phyloP scores from a whole-genome alignment of 2,329 filamentous ascomycete species.

The Simplicillium aogashimaense region DNA sequence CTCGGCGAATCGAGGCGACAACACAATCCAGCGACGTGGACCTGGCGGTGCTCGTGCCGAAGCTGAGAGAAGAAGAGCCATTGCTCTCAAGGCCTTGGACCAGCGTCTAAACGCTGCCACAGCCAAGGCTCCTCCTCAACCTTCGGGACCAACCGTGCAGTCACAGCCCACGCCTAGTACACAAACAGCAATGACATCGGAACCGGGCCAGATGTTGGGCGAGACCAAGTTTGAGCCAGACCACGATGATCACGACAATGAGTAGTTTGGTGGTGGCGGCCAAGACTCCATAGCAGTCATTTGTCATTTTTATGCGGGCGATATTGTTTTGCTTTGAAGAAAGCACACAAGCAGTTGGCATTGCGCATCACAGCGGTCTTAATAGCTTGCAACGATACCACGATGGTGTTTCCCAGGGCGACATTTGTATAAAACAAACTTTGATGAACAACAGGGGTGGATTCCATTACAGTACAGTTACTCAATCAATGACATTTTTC shows the following conservation, averaged over 20 bases:
- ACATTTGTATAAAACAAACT: no score
- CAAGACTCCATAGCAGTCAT: no score
- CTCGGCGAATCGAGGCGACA: constrained; percentile 60
- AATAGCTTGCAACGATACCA: no score
- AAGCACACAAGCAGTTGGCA: no score
- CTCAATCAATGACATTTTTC: no score
- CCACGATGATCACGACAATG: constrained; percentile 31
- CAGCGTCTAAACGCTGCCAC: constrained; percentile 84
- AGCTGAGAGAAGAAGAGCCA: constrained; percentile 77
- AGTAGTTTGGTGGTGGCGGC: constrained; percentile 8
- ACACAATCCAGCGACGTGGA: constrained; percentile 40
- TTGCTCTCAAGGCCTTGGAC: constrained; percentile 86
- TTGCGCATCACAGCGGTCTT: no score
- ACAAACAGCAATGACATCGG: constrained; percentile 48
- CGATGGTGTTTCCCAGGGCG: no score
- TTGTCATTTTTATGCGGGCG: no score
- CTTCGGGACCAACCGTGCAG: constrained; percentile 41
- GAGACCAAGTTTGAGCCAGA: constrained; percentile 64
- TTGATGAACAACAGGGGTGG: no score
- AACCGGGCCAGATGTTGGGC: constrained; percentile 48
- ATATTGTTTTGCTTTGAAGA: no score
- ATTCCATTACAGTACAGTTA: no score
- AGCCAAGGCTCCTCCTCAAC: constrained; percentile 26
- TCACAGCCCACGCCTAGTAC: constrained; percentile 44
- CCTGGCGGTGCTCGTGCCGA: constrained; percentile 73